These are phyloP conservation scores for Metschnikowia kunwiensis DNA, from an alignment of 805 yeast genomes.

Conservation along the genomic window DNA sequence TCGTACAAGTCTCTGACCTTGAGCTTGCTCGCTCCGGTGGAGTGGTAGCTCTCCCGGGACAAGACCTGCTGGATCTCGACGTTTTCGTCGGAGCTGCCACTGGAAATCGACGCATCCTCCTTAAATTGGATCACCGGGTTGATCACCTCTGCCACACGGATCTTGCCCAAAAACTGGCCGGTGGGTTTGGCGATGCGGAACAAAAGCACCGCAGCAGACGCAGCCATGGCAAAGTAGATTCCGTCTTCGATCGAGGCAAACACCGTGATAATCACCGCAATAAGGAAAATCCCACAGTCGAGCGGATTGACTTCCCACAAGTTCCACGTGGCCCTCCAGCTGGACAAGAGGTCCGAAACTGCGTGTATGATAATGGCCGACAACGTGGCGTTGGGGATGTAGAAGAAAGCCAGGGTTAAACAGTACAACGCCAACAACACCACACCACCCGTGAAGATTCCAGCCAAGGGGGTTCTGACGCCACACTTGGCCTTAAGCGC, in stretches of 20 bases:
- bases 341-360: constrained; percentile 78
- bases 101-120: constrained; percentile 19
- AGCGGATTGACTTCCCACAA: constrained; percentile 73
- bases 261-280: constrained; percentile 71
- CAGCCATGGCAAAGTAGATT: constrained; percentile 85
- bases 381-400: constrained; percentile 85
- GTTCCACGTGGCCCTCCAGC: constrained; percentile 61
- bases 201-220: constrained; percentile 71
- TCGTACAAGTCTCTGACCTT: constrained; percentile 17
- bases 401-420: constrained; percentile 78
- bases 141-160: constrained; percentile 66
- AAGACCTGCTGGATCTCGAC: constrained; percentile 45
- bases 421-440: constrained; percentile 84
- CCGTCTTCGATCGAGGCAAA: constrained; percentile 83
- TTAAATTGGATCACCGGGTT: constrained; percentile 50
- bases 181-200: constrained; percentile 76
- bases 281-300: constrained; percentile 68
- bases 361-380: constrained; percentile 91
- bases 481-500: constrained; percentile 95
- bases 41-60: constrained; percentile 28
- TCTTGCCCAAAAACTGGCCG: constrained; percentile 79
- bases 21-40: constrained; percentile 22
- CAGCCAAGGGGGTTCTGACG: constrained; percentile 91
- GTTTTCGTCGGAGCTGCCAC: constrained; percentile 24
- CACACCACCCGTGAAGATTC: constrained; percentile 84